Conservation (phyloP, 306 rosid genomes). For the Prinsepia uniflora region DNA sequence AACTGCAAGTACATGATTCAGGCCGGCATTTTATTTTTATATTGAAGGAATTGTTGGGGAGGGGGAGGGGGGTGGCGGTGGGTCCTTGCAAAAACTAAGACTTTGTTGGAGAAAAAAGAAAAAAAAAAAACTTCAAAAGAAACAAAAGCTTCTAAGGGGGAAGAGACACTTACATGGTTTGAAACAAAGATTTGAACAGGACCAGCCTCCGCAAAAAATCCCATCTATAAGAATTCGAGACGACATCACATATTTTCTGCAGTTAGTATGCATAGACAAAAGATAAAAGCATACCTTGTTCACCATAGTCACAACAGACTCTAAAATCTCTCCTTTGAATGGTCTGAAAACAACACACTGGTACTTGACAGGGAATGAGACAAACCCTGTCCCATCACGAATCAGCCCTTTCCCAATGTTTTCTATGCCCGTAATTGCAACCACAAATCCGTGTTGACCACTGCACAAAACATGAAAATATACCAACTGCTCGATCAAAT, state of each 20-base stretch:
- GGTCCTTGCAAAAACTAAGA: not conserved
- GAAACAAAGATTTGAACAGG: conserved; percentile 98
- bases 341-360: conserved; percentile 98
- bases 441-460: conserved; percentile 95
- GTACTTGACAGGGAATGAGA: conserved; percentile 89
- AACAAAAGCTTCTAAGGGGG: not conserved
- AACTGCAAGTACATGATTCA: not conserved
- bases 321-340: conserved; percentile 91
- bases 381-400: conserved; percentile 95
- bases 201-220: conserved; percentile 97
- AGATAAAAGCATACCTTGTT: conserved; percentile 58
- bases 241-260: conserved; percentile 5
- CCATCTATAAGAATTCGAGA: conserved; percentile 60
- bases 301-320: conserved; percentile 95
- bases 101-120: not conserved
- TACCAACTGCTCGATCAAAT: conserved; percentile 6
- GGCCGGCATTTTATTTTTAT: not conserved
- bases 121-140: not conserved
- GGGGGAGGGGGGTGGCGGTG: no score
- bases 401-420: conserved; percentile 71
- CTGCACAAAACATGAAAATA: conserved; percentile 38
- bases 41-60: no score
- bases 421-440: conserved; percentile 91
- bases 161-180: conserved; percentile 62
- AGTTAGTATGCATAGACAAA: not conserved